Conservation (phyloP, 83 land plant genomes). For the Picea mariana region DNA sequence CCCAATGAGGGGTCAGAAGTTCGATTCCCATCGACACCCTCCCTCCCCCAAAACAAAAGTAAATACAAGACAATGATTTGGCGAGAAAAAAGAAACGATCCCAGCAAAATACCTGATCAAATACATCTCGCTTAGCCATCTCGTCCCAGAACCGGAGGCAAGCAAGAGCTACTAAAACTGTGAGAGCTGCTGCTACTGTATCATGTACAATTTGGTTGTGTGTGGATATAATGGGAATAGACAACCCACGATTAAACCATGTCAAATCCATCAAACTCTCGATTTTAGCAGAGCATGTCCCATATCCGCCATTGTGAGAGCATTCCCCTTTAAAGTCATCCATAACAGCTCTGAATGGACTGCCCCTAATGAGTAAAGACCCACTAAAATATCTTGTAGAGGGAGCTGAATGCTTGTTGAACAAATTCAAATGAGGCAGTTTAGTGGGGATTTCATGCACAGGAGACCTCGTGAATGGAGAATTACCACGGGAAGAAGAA, state of each 20-base stretch:
- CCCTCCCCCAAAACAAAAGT: too few species aligned
- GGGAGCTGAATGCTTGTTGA: too few species aligned
- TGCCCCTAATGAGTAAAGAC: too few species aligned
- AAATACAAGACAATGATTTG: not conserved
- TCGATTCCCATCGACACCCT: not conserved
- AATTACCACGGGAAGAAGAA: too few species aligned
- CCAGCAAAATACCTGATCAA: conserved; percentile 46
- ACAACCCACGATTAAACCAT: not conserved
- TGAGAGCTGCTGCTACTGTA: conserved; percentile 20
- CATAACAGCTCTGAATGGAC: too few species aligned
- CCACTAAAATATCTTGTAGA: too few species aligned
- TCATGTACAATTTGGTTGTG: conserved; percentile 17
- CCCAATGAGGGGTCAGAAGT: too few species aligned
- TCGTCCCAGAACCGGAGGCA: conserved; percentile 50
- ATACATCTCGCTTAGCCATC: conserved; percentile 48
- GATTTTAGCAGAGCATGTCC: not conserved
- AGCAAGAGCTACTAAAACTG: conserved; percentile 39
- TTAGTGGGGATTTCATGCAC: too few species aligned
- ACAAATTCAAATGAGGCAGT: too few species aligned
- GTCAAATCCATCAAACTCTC: not conserved
- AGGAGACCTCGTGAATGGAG: too few species aligned
- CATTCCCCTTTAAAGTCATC: too few species aligned
- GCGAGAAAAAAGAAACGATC: not conserved
- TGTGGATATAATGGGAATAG: not conserved
- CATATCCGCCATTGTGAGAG: too few species aligned